These are phyloP conservation scores for Aspergillus chevalieri DNA, from an alignment of 2,329 filamentous ascomycete genomes.

Conservation along the genomic window DNA sequence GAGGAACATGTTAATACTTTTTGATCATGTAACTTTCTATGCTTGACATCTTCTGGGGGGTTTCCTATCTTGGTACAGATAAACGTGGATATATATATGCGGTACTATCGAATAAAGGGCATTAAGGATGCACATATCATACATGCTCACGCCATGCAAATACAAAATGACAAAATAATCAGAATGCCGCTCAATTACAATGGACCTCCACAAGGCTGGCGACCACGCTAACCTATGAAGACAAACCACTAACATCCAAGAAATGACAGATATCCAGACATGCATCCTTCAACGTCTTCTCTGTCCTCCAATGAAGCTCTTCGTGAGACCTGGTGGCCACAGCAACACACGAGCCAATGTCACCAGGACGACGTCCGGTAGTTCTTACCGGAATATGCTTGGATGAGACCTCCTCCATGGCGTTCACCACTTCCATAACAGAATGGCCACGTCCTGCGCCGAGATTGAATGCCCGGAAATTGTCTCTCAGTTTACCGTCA, in stretches of 20 bases:
- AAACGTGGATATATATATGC: too few species aligned
- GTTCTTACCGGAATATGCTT: conserved; percentile 27
- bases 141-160: conserved; percentile 9
- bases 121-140: too few species aligned
- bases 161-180: neutral
- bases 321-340: conserved; percentile 37
- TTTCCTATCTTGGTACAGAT: neutral
- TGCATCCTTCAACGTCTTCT: conserved; percentile 33
- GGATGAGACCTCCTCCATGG: conserved; percentile 35
- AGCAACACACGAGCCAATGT: conserved; percentile 36
- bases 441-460: conserved; percentile 35
- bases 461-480: conserved; percentile 40
- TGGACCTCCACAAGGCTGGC: neutral
- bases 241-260: conserved; percentile 26
- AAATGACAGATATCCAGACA: conserved; percentile 35
- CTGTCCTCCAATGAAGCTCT: conserved; percentile 48
- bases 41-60: neutral
- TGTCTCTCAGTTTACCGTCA: conserved; percentile 27
- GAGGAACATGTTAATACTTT: too few species aligned
- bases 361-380: conserved; percentile 30
- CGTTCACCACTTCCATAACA: conserved; percentile 31
- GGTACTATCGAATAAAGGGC: too few species aligned
- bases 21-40: too few species aligned
- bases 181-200: neutral
- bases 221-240: conserved; percentile 10